A percentile compares a stretch with the other conserved stretches of the same genome.
Evolutionary conservation across 768 basidiomycete species (phyloP).

Genomic region (Cyclocybe aegerita): DNA sequence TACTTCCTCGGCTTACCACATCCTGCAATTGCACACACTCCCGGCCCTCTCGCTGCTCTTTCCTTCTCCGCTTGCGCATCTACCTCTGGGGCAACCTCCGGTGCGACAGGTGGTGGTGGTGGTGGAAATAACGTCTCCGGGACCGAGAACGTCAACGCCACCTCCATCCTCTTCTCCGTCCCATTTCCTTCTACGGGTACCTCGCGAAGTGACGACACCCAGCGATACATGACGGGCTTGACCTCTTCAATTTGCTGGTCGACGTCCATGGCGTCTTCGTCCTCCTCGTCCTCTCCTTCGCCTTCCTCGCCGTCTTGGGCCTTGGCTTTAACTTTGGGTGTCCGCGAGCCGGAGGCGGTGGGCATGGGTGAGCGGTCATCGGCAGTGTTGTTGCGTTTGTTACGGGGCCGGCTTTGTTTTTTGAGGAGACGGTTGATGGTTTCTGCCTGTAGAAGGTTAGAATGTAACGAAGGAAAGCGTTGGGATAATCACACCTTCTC

Average conservation of each 20-base stretch:
- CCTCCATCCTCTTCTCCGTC: slow-evolving; percentile 26
- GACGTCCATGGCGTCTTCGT: slow-evolving; percentile 31
- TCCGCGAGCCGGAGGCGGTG: slow-evolving; percentile 17
- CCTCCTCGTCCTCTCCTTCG: slow-evolving; percentile 37
- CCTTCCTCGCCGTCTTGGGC: slow-evolving; percentile 38
- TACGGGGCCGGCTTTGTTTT: slow-evolving; percentile 73
- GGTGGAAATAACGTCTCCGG: slow-evolving; percentile 29
- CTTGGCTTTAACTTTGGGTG: slow-evolving; percentile 24
- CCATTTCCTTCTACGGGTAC: slow-evolving; percentile 12
- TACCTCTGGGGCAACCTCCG: slow-evolving; percentile 1
- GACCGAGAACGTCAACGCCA: slow-evolving; percentile 56
- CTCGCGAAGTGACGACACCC: slow-evolving; percentile 59
- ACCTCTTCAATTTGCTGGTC: slow-evolving; percentile 34
- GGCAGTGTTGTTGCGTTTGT: slow-evolving; percentile 54
- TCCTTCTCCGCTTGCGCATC: slow-evolving; percentile 13
- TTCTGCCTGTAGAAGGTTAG: slow-evolving; percentile 53
- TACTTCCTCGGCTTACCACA: slow-evolving; percentile 61
- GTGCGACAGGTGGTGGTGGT: not conserved
- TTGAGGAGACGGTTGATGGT: slow-evolving; percentile 89
- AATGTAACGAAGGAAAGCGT: not conserved
- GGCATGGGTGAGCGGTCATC: slow-evolving; percentile 42
- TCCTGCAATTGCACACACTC: slow-evolving; percentile 55
- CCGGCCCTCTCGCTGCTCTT: slow-evolving; percentile 19
- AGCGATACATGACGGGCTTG: slow-evolving; percentile 65
- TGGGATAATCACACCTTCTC: slow-evolving; percentile 58